Evolutionary conservation across 176 grass and related monocot genomes (phyloP).

Genomic region (Triticum turgidum): DNA sequence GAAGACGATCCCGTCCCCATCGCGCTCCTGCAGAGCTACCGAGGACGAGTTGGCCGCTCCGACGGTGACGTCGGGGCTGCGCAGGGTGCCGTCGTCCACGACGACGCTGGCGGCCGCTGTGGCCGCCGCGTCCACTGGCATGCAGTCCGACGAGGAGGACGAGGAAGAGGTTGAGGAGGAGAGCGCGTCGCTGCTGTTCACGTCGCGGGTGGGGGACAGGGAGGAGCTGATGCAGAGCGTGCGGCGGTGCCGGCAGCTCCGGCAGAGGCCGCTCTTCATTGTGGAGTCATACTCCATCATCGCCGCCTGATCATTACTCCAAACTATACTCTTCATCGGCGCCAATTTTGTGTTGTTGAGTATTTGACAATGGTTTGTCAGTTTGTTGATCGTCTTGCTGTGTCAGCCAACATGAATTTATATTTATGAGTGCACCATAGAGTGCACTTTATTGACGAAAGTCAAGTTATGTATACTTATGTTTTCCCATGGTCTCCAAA

Average conservation of each 20-base stretch:
- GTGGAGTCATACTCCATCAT: constrained; percentile 52
- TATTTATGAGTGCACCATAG: no score
- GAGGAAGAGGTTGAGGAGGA: not conserved
- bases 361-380: no score
- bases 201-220: constrained; percentile 36
- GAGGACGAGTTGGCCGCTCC: not conserved
- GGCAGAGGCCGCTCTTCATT: constrained; percentile 43
- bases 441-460: no score
- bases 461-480: no score
- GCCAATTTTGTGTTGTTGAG: no score
- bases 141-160: not conserved
- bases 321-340: no score
- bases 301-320: constrained; percentile 29
- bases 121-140: constrained; percentile 14
- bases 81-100: constrained; percentile 13
- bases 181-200: constrained; percentile 45
- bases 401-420: no score
- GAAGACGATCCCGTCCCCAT: not conserved
- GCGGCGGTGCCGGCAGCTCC: constrained; percentile 57
- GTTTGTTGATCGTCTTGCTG: no score
- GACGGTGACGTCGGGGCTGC: not conserved
- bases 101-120: constrained; percentile 46
- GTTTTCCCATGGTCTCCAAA: no score
- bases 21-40: not conserved
- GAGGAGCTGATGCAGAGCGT: constrained; percentile 53